phyloP scores from a whole-genome alignment of 352 stramenopile species.

The Pythium oligandrum region DNA sequence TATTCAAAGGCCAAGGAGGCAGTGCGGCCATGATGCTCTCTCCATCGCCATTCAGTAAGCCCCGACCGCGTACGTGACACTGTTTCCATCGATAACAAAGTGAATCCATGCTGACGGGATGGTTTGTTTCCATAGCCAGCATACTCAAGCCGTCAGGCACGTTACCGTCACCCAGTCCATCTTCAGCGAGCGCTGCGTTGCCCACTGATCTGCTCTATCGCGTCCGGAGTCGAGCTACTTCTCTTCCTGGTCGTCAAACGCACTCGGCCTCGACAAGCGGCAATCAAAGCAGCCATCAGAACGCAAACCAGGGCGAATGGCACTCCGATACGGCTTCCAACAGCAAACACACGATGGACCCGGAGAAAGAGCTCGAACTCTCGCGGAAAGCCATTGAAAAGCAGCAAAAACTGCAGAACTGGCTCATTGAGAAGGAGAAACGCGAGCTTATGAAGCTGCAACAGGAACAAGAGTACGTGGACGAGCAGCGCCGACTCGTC shows the following conservation, averaged over 20 bases:
- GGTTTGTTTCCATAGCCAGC: neutral
- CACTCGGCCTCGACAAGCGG: slow-evolving; percentile 1
- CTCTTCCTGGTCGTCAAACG: slow-evolving; percentile 8
- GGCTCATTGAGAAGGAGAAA: slow-evolving; percentile 87
- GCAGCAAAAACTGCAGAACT: slow-evolving; percentile 86
- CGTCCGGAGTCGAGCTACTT: slow-evolving; percentile 40
- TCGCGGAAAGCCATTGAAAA: slow-evolving; percentile 86
- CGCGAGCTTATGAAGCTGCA: slow-evolving; percentile 78
- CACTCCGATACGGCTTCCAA: slow-evolving; percentile 5
- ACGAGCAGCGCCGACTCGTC: slow-evolving; percentile 57
- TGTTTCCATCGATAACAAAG: neutral
- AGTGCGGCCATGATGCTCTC: neutral
- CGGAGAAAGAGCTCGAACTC: slow-evolving; percentile 59
- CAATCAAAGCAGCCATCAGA: slow-evolving; percentile 23
- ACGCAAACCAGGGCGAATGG: slow-evolving; percentile 1
- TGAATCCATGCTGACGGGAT: too few relatives aligned
- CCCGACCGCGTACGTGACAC: slow-evolving; percentile 21
- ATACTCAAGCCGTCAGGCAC: slow-evolving; percentile 12
- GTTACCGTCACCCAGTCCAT: slow-evolving; percentile 11
- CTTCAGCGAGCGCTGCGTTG: slow-evolving; percentile 6
- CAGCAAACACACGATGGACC: slow-evolving; percentile 22
- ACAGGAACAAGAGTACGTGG: slow-evolving; percentile 67
- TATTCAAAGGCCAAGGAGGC: slow-evolving; percentile 32
- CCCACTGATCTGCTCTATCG: slow-evolving; percentile 55
- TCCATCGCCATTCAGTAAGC: slow-evolving; percentile 7